Evolutionary conservation across 306 rosid species (phyloP).

Genomic region (Pterocarpus macrocarpus): DNA sequence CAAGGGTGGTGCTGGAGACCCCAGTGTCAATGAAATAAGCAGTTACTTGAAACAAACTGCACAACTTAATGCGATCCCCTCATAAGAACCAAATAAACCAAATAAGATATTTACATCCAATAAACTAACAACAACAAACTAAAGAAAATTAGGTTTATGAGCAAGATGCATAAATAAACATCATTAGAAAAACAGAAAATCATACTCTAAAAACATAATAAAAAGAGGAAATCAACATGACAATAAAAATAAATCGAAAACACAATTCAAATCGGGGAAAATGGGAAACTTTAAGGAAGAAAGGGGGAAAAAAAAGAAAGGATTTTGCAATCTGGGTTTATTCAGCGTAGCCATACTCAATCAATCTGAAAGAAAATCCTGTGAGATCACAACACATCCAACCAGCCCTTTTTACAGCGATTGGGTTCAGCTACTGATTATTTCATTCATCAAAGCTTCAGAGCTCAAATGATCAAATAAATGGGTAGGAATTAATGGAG

Average conservation of each 20-base stretch:
- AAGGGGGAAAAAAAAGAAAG: not conserved
- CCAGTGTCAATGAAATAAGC: not conserved
- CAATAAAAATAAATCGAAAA: not conserved
- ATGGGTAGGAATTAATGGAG: not conserved
- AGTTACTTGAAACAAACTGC: constrained; percentile 4
- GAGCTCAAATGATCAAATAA: not conserved
- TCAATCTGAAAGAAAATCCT: constrained; percentile 8
- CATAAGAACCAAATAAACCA: not conserved
- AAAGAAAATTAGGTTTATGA: not conserved
- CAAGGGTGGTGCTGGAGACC: not conserved
- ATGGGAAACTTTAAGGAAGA: not conserved
- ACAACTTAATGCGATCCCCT: not conserved
- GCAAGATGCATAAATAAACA: not conserved
- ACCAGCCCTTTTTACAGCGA: not conserved
- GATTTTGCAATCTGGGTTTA: constrained; percentile 2
- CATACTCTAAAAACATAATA: not conserved
- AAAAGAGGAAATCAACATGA: constrained; percentile 9
- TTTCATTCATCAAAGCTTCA: constrained; percentile 3
- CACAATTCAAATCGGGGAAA: constrained; percentile 7
- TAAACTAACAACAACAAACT: constrained; percentile 9
- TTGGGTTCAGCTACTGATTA: not conserved
- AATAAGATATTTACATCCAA: not conserved
- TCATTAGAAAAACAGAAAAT: not conserved
- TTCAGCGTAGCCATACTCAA: not conserved
- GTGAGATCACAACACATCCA: not conserved